phyloP scores from a whole-genome alignment of 305 asterid species.

The Fraxinus platypoda region DNA sequence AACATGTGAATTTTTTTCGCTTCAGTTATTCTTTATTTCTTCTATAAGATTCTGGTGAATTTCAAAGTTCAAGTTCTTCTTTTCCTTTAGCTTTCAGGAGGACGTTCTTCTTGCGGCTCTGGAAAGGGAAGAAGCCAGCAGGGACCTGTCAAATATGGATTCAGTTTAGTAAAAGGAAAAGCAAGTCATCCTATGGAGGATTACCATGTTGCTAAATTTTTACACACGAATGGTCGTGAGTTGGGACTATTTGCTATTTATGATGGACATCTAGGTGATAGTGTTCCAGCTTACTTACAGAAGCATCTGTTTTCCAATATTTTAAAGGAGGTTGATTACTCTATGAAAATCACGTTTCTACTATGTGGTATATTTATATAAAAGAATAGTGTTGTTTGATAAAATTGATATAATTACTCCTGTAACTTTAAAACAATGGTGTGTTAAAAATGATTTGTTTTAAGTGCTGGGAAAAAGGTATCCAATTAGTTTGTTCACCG shows the following conservation, averaged over 20 bases:
- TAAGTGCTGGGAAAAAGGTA: not conserved
- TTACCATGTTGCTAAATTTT: slow-evolving; percentile 86
- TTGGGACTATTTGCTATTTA: slow-evolving; percentile 88
- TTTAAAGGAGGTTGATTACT: slow-evolving; percentile 66
- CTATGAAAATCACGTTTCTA: not conserved
- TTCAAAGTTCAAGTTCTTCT: slow-evolving; percentile 18
- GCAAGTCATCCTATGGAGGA: slow-evolving; percentile 99
- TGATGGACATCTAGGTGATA: slow-evolving; percentile 88
- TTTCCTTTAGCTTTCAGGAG: slow-evolving; percentile 53
- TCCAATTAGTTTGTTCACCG: not conserved
- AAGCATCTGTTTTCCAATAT: slow-evolving; percentile 78
- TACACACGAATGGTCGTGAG: slow-evolving; percentile 55
- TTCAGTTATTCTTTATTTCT: not conserved
- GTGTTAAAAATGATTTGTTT: not conserved
- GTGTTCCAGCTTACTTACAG: slow-evolving; percentile 82
- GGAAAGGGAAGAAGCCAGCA: slow-evolving; percentile 79
- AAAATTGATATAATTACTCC: not conserved
- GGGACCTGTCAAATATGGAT: slow-evolving; percentile 69
- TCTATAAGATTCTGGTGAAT: not conserved
- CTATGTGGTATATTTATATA: not conserved
- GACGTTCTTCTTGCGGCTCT: slow-evolving; percentile 50
- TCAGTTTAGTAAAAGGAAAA: slow-evolving; percentile 72
- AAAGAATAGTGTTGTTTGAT: not conserved
- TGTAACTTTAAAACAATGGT: not conserved
- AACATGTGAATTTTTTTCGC: not conserved